These are phyloP conservation scores for Epichloe gansuensis DNA, from an alignment of 2,329 filamentous ascomycete species.

Conservation along the genomic window DNA sequence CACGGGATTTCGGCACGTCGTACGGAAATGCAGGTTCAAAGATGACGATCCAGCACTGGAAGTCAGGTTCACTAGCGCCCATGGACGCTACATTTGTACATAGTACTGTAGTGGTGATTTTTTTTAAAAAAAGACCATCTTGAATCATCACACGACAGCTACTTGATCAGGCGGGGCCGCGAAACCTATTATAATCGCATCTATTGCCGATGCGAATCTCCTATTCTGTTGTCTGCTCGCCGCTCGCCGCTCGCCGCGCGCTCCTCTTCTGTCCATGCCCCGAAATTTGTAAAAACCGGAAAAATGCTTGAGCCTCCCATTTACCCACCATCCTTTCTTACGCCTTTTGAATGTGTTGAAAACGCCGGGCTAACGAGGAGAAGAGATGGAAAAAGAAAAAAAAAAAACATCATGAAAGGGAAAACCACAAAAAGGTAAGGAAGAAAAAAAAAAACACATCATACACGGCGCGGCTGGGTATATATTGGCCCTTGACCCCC, in stretches of 20 bases:
- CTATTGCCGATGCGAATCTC: not conserved
- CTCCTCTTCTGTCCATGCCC: no score
- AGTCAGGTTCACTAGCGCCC: no score
- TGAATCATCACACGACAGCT: not conserved
- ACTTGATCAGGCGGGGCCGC: not conserved
- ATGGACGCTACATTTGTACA: no score
- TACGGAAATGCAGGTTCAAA: no score
- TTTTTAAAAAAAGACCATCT: not conserved
- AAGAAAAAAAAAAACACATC: not conserved
- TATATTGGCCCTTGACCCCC: constrained; percentile 7
- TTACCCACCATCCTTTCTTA: constrained; percentile 4
- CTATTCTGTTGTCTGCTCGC: not conserved
- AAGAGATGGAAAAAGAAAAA: not conserved
- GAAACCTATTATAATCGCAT: not conserved
- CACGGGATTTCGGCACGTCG: no score
- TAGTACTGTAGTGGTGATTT: not conserved
- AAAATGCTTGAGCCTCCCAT: constrained; percentile 1
- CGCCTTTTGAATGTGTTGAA: constrained; percentile 2
- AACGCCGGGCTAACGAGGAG: constrained; percentile 4
- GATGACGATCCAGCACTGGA: no score
- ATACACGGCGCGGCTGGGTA: constrained; percentile 4
- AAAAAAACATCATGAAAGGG: not conserved
- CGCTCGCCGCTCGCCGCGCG: not conserved
- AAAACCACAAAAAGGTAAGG: not conserved
- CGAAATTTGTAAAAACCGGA: not conserved